These are phyloP conservation scores for Saccharomyces hybrid DNA, from an alignment of 1,139 yeast species.

Conservation along the genomic window DNA sequence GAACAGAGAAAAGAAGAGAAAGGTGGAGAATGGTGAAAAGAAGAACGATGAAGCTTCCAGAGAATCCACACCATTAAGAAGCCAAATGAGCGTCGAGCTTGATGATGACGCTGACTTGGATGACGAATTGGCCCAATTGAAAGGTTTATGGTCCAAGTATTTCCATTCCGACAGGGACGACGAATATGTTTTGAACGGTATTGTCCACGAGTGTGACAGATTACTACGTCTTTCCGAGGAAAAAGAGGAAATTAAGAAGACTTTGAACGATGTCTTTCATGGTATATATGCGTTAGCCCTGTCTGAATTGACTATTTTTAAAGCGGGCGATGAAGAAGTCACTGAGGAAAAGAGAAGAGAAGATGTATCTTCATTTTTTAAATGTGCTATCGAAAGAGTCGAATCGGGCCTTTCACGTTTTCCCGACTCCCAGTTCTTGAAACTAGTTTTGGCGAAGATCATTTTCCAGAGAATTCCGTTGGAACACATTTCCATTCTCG, in stretches of 20 bases:
- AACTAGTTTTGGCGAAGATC: conserved; percentile 50
- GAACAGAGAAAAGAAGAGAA: conserved; percentile 37
- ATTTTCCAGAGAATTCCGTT: conserved; percentile 51
- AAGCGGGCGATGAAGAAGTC: conserved; percentile 34
- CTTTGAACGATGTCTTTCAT: conserved; percentile 56
- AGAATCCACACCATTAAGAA: conserved; percentile 25
- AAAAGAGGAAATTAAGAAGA: conserved; percentile 24
- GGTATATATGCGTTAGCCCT: conserved; percentile 67
- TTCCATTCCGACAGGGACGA: conserved; percentile 47
- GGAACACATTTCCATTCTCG: conserved; percentile 47
- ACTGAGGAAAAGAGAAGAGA: conserved; percentile 29
- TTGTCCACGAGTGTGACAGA: conserved; percentile 87
- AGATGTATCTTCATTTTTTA: conserved; percentile 48
- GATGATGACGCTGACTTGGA: conserved; percentile 65
- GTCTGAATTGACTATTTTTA: conserved; percentile 57
- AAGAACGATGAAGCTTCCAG: conserved; percentile 8
- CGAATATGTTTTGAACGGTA: conserved; percentile 67
- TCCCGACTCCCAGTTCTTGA: conserved; percentile 41
- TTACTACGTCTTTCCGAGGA: conserved; percentile 45
- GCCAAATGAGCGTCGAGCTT: conserved; percentile 51
- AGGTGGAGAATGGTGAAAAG: conserved; percentile 8
- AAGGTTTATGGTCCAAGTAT: conserved; percentile 63
- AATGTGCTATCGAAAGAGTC: conserved; percentile 66
- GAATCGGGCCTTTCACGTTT: conserved; percentile 49
- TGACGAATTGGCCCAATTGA: conserved; percentile 68